Evolutionary conservation across 2,329 filamentous ascomycete species (phyloP), one percentile per base, ranked within the genome.

Genomic region (Fusarium sp.): DNA sequence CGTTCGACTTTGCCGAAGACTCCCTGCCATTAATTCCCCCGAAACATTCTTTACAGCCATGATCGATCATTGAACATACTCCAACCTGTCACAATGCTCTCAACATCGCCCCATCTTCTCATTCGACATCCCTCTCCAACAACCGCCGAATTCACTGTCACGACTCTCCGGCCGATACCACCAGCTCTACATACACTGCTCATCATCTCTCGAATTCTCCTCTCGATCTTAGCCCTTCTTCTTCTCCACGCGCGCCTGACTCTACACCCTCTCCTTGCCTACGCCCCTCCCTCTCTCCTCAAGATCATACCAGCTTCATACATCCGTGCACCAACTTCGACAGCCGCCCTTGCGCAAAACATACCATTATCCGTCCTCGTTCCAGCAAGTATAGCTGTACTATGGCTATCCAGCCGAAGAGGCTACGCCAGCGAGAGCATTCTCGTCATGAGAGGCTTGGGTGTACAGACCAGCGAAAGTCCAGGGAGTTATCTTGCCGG

Each of bases 101-200:
- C 88, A 46, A 89, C 87, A 25, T 78, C 85, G 2, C 89, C 90
- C 15, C 88, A 88, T 75, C 89, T 94, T 57, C 87, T 85, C 76
- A 88, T 88, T 69, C 88, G 90, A 73, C 89, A 90, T 28, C 93
- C 94, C 56, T 95, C 96, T 30, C 92, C 94, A 52, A 97, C 95
- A 6, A 97, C 96, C n/a, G 91, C 94, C 80, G 93, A 94, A 75
- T 98, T 96, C 87, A 97, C 93, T 35, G 94, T 98, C 63, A 96
- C 95, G 40, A 98, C 95, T 65, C 90, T 91, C 49, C 90, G 93
- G 2, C 83, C 85, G 0, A 80, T 83, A 8, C 88, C 87, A 1
- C 68, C 88, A 21, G 77, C 86, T 37, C 85, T 87, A 38, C 66
- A 88, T 35, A 71, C 83, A 25, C 74, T 87, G 44, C 73, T 72